Evolutionary conservation across 768 basidiomycete genomes (phyloP).

Genomic region (Russula sp.): DNA sequence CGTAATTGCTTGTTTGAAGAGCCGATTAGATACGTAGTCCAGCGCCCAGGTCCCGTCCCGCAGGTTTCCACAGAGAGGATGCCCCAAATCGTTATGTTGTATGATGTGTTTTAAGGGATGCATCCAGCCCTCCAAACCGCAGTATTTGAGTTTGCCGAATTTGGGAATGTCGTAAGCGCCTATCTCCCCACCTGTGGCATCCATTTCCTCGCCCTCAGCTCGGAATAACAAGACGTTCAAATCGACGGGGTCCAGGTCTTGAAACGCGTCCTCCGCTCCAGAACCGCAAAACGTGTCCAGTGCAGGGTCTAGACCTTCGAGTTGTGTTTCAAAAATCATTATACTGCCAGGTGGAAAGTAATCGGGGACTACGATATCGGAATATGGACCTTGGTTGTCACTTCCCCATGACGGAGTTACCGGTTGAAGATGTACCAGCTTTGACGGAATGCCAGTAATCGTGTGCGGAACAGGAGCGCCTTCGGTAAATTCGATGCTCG

Average conservation of each 20-base stretch:
- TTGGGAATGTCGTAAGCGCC: conserved; percentile 83
- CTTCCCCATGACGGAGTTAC: conserved; percentile 58
- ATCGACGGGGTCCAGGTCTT: conserved; percentile 74
- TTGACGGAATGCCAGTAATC: conserved; percentile 70
- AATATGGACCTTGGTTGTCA: conserved; percentile 66
- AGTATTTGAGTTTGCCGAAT: conserved; percentile 75
- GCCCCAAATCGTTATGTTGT: conserved; percentile 89
- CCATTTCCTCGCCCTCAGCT: conserved; percentile 86
- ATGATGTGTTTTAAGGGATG: conserved; percentile 78
- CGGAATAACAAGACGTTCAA: conserved; percentile 87
- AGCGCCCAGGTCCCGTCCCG: conserved; percentile 89
- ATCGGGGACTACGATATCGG: conserved; percentile 81
- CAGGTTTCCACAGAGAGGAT: conserved; percentile 83
- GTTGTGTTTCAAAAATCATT: conserved; percentile 86
- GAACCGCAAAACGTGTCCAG: conserved; percentile 73
- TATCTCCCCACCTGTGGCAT: conserved; percentile 76
- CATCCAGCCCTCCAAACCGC: conserved; percentile 98
- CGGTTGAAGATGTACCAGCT: conserved; percentile 58
- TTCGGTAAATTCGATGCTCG: conserved; percentile 63
- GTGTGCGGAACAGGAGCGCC: conserved; percentile 50
- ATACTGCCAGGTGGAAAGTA: conserved; percentile 94
- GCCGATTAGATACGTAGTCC: conserved; percentile 75
- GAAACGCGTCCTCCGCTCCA: conserved; percentile 71
- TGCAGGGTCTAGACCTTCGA: conserved; percentile 64
- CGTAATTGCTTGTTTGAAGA: conserved; percentile 57